phyloP scores from a whole-genome alignment of 768 basidiomycete genomes.

The Hypholoma sublateritium region DNA sequence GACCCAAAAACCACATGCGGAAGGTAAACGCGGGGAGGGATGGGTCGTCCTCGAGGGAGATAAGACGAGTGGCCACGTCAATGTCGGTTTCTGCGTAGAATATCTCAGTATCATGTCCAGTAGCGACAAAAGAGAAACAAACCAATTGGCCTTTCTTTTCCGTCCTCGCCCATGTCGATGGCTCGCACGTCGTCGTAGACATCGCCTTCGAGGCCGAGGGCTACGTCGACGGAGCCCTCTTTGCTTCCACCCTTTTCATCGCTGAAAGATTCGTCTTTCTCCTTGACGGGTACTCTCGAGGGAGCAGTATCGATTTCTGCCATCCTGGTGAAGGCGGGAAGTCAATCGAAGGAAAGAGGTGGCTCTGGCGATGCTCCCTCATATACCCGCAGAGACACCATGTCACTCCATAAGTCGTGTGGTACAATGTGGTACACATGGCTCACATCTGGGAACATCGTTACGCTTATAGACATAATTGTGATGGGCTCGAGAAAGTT shows the following conservation, averaged over 20 bases:
- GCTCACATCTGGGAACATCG: too few relatives aligned
- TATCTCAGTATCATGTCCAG: background rate
- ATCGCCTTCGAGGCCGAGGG: slow-evolving; percentile 19
- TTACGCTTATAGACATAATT: too few relatives aligned
- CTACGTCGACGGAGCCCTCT: slow-evolving; percentile 14
- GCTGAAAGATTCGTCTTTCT: slow-evolving; percentile 11
- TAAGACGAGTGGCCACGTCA: slow-evolving; percentile 47
- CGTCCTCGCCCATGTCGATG: slow-evolving; percentile 45
- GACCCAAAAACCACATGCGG: slow-evolving; percentile 53
- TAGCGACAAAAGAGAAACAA: background rate
- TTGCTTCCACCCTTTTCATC: slow-evolving; percentile 26
- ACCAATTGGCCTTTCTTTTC: slow-evolving; percentile 53
- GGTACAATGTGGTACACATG: background rate
- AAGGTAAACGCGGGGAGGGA: slow-evolving; percentile 50
- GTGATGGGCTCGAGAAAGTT: too few relatives aligned
- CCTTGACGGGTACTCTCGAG: background rate
- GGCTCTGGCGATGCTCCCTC: background rate
- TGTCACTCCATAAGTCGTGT: background rate
- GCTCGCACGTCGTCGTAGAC: slow-evolving; percentile 30
- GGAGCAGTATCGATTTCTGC: background rate
- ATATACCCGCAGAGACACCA: background rate
- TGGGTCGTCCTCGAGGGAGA: slow-evolving; percentile 55
- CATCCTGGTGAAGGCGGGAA: background rate
- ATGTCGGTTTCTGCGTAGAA: slow-evolving; percentile 38
- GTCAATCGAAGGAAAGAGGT: background rate